A percentile compares a stretch with the other conserved stretches of the same genome.
phyloP scores from a whole-genome alignment of 1,139 yeast species.

The Yamadazyma epiphylla region DNA sequence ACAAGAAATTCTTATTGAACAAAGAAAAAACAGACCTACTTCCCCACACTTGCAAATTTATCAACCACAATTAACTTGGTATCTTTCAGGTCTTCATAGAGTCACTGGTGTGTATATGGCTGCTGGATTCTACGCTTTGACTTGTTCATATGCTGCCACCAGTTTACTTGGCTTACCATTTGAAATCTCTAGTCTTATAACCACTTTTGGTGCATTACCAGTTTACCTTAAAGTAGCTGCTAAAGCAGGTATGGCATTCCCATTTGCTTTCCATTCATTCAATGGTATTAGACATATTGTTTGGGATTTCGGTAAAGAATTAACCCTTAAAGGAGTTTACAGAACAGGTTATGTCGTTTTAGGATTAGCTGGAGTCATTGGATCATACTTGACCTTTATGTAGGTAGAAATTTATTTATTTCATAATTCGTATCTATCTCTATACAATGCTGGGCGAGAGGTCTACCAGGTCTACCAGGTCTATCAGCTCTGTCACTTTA shows the following conservation, averaged over 20 bases:
- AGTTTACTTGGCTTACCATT: slow-evolving; percentile 61
- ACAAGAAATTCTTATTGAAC: slow-evolving; percentile 67
- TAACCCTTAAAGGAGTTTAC: slow-evolving; percentile 82
- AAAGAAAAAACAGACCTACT: slow-evolving; percentile 82
- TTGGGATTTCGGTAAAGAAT: slow-evolving; percentile 85
- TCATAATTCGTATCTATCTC: no score
- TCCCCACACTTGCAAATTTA: slow-evolving; percentile 91
- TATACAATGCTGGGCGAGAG: no score
- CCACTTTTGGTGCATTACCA: slow-evolving; percentile 58
- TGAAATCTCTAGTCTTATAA: slow-evolving; percentile 60
- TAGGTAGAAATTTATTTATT: slow-evolving; percentile 9
- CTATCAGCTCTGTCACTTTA: no score
- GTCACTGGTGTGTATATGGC: slow-evolving; percentile 84
- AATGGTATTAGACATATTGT: slow-evolving; percentile 90
- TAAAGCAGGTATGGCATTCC: slow-evolving; percentile 72
- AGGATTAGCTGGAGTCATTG: slow-evolving; percentile 64
- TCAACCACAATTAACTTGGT: slow-evolving; percentile 84
- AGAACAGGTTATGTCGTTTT: slow-evolving; percentile 85
- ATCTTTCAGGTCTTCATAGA: slow-evolving; percentile 80
- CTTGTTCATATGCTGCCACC: slow-evolving; percentile 71
- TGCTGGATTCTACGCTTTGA: slow-evolving; percentile 70
- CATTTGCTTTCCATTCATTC: slow-evolving; percentile 80
- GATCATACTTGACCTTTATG: slow-evolving; percentile 52
- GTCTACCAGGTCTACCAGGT: no score
- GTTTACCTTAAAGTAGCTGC: slow-evolving; percentile 53